These are phyloP conservation scores for Paracamarosporium sp. DNA, from an alignment of 2,329 filamentous ascomycete species.

Conservation along the genomic window DNA sequence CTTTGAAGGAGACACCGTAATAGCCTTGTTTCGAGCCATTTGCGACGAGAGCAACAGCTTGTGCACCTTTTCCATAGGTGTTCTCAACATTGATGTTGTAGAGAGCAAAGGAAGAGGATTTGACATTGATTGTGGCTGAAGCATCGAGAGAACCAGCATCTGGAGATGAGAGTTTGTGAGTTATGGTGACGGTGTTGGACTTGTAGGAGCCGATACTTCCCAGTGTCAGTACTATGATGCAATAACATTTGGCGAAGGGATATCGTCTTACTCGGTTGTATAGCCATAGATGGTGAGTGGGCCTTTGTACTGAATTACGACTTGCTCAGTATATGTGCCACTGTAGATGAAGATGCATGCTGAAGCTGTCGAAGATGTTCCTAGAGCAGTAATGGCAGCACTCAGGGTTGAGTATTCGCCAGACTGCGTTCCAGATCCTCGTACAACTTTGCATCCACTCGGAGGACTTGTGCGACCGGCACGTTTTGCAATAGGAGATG, in stretches of 20 bases:
- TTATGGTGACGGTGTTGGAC: slow-evolving; percentile 62
- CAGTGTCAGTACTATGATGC: background rate
- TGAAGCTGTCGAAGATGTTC: slow-evolving; percentile 51
- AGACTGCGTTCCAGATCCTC: slow-evolving; percentile 30
- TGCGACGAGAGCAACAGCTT: slow-evolving; percentile 58
- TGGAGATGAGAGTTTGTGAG: slow-evolving; percentile 45
- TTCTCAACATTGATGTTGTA: slow-evolving; percentile 67
- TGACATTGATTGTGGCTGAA: slow-evolving; percentile 52
- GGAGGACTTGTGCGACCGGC: slow-evolving; percentile 50
- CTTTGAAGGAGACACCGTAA: slow-evolving; percentile 59
- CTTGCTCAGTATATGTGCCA: slow-evolving; percentile 64
- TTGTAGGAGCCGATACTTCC: slow-evolving; percentile 45
- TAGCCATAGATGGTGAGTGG: slow-evolving; percentile 46
- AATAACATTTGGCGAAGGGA: background rate
- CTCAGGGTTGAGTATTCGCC: slow-evolving; percentile 56
- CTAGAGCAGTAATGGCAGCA: slow-evolving; percentile 43
- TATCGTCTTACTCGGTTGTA: slow-evolving; percentile 19
- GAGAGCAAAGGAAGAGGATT: slow-evolving; percentile 57
- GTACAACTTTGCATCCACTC: slow-evolving; percentile 56
- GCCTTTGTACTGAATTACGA: slow-evolving; percentile 57
- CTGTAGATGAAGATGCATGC: slow-evolving; percentile 66
- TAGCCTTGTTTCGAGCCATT: slow-evolving; percentile 57
- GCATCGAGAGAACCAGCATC: slow-evolving; percentile 53
- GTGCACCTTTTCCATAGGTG: slow-evolving; percentile 11
- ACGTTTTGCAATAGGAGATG: slow-evolving; percentile 1